Base-by-base conservation (phyloP, 2,329 filamentous ascomycete species). In the Paraconiothyrium brasiliense region DNA sequence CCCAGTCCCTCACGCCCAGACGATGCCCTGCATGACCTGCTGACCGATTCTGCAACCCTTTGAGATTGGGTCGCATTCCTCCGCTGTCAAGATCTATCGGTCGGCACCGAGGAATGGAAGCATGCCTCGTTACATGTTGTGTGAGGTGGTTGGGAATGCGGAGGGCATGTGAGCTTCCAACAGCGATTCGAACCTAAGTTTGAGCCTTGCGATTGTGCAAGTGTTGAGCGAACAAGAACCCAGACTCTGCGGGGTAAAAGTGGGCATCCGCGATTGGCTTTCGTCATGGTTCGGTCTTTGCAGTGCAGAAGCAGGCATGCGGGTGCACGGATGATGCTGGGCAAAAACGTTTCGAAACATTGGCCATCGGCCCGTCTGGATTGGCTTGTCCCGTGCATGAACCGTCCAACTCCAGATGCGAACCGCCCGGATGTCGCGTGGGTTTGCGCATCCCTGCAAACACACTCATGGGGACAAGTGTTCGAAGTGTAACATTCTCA, bases 1-100 rank as follows among this genome's bases (percentile, higher is more conserved):
- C 4, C 55, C 61, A 63, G 9, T n/a, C 46, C 46, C 46, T 35
- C 56, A 58, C 43, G 54, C 43, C 46, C 22, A 44, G 30, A 39
- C 22, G 20, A 43, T 27, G n/a, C 47, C 41, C 48, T 57, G 46
- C 32, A 61, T 64, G 65, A 46, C 66, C 61, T 64, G 65, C 59
- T 70, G 68, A 69, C 68, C 67, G 59, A 58, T 65, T 66, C 61
- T 67, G 64, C 68, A 59, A 61, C 68, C 67, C 51, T 41, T 67
- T 4, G 65, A 61, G 61, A 55, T 49, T 22, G 63, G 34, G 22
- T 48, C 56, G 41, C 59, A 58, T 58, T 61, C 54, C 57, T 55
- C 35, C 27, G 30, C 50, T 54, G 58, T 57, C 51, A 55, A 60
- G 35, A 59, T 43, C 54, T 34, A 13, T 63, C 64, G 63, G 67